phyloP scores from a whole-genome alignment of 2,329 filamentous ascomycete species.

The Colletotrichum zoysiae region DNA sequence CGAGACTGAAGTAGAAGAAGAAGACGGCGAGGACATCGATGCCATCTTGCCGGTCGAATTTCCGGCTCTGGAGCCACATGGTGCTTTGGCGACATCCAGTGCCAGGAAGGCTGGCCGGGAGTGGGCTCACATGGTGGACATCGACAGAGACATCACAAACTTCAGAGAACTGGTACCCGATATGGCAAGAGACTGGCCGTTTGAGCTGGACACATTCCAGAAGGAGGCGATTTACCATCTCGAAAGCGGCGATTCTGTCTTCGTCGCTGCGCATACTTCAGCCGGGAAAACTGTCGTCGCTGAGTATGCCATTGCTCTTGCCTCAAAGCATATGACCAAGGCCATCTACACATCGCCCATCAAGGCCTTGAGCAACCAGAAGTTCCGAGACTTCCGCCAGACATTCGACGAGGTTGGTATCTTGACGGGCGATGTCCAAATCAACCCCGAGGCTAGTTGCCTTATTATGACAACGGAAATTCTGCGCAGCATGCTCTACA shows the following conservation, averaged over 20 bases:
- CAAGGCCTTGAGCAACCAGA: constrained; percentile 98
- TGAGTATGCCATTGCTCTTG: constrained; percentile 96
- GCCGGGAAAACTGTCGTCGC: constrained; percentile 98
- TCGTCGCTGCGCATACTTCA: constrained; percentile 97
- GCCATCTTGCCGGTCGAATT: constrained; percentile 92
- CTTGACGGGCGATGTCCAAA: constrained; percentile 96
- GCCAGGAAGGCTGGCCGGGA: constrained; percentile 82
- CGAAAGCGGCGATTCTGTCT: constrained; percentile 96
- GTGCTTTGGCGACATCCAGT: constrained; percentile 78
- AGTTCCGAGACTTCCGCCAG: constrained; percentile 93
- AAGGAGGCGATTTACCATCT: constrained; percentile 99
- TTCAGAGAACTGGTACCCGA: constrained; percentile 94
- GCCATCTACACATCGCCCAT: constrained; percentile 99
- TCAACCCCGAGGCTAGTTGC: constrained; percentile 96
- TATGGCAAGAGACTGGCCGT: constrained; percentile 96
- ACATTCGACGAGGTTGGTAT: constrained; percentile 97
- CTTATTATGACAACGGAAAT: constrained; percentile 99
- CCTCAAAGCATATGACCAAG: constrained; percentile 99
- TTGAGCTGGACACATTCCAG: constrained; percentile 97
- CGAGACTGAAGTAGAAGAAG: constrained; percentile 53
- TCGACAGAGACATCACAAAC: constrained; percentile 93
- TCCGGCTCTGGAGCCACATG: constrained; percentile 87
- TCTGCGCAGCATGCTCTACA: constrained; percentile 96
- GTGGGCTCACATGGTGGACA: constrained; percentile 99
- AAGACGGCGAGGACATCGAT: constrained; percentile 79